Percentiles rank a stretch among this genome's conserved stretches.
Conservation (phyloP, 768 basidiomycete species). For the Mycena leptocephala region DNA sequence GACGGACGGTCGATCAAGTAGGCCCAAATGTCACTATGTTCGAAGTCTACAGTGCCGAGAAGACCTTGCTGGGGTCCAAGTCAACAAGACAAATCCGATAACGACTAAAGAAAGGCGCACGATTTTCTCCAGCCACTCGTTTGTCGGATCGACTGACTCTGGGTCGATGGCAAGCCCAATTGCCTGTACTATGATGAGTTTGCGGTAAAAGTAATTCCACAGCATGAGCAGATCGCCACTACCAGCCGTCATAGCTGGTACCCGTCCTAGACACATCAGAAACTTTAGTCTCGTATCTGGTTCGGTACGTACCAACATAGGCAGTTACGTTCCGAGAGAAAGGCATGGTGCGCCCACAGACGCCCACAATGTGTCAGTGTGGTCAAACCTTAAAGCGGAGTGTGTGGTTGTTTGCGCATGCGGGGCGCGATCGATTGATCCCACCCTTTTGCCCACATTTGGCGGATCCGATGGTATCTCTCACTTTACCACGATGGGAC, state of each 20-base stretch:
- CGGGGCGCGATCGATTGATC: not conserved
- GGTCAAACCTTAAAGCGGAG: not conserved
- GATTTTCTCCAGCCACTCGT: constrained; percentile 5
- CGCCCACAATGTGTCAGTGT: constrained; percentile 12
- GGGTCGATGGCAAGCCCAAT: not conserved
- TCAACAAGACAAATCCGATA: not conserved
- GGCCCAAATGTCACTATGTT: not conserved
- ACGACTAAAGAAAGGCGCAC: not conserved
- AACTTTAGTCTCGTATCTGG: too few species aligned
- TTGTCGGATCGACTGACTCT: not conserved
- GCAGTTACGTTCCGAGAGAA: constrained; percentile 8
- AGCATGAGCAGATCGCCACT: not conserved
- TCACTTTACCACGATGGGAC: not conserved
- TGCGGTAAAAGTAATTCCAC: constrained; percentile 11
- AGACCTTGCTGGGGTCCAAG: constrained; percentile 1
- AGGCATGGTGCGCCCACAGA: constrained; percentile 16
- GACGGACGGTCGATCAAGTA: constrained; percentile 13
- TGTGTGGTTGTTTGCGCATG: not conserved
- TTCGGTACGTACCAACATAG: constrained; percentile 8
- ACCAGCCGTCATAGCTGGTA: not conserved
- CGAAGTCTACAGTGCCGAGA: constrained; percentile 24
- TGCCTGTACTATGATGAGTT: not conserved
- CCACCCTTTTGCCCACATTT: not conserved
- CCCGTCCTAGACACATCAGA: not conserved
- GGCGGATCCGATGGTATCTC: not conserved